Evolutionary conservation across 192 early-diverging fungal genomes (phyloP).

Genomic region (Linnemannia hyalina): DNA sequence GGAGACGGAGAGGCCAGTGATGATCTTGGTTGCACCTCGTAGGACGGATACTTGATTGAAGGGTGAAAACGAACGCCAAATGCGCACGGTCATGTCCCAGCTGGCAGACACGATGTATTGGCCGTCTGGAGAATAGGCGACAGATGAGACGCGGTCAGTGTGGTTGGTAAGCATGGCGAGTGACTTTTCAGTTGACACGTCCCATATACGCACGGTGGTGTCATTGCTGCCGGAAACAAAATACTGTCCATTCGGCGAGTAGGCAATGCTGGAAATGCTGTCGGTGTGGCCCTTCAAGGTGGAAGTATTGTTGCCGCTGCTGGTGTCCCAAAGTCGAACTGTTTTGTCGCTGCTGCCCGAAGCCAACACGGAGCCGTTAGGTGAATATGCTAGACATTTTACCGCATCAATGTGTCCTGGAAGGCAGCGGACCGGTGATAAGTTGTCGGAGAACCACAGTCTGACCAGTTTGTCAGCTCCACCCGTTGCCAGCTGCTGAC

Average conservation of each 20-base stretch:
- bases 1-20: not conserved
- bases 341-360: not conserved
- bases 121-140: not conserved
- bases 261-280: not conserved
- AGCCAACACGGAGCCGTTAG: not conserved
- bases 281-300: not conserved
- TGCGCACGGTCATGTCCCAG: not conserved
- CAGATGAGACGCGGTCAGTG: not conserved
- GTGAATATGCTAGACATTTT: not conserved
- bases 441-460: not conserved
- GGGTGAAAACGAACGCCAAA: not conserved
- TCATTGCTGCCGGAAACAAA: not conserved
- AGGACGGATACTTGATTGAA: not conserved
- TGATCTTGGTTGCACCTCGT: not conserved
- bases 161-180: not conserved
- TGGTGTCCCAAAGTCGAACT: conserved; percentile 3
- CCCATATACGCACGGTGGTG: not conserved
- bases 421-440: not conserved
- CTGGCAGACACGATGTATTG: not conserved
- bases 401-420: not conserved
- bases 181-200: not conserved
- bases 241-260: not conserved
- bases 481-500: not conserved
- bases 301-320: not conserved
- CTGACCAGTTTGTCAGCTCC: not conserved